Evolutionary conservation across 176 grass and related monocot genomes (phyloP), one percentile per base, ranked within the genome.

Genomic region (Triticum urartu): DNA sequence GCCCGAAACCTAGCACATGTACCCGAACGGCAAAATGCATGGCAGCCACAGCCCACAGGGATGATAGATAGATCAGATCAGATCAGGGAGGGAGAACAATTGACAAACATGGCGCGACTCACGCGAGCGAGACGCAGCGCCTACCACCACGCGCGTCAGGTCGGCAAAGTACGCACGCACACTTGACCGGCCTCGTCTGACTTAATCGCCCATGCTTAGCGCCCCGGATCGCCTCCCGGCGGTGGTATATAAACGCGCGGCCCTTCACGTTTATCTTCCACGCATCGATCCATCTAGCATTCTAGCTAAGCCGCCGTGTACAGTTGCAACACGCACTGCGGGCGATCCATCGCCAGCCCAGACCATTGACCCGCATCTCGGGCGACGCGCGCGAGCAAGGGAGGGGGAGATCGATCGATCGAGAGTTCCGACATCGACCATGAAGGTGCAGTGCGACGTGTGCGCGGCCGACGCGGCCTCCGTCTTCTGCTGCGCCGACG

Each of bases 391-490:
- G 32, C 47, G 20, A 22, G 39, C 9, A 10, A 40, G 42, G 18
- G n/a, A 22, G 25, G 17, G 6, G 12, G n/a, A 17, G 45, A 11
- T 25, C 24, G 22, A 22, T n/a, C 32, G 28, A 33, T 68, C 30
- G 28, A 10, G 25, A 48, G 26, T 26, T 26, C 26, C 26, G 45
- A 3, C 45, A 14, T 50, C 47, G 1, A 67, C 11, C 82, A 96
- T 97, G 94, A 97, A 94, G 90, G 80, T 94, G 83, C 94, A 90
- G 90, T 97, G 94, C 90, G 94, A 97, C 90, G 89, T 85, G 81
- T 97, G 94, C 74, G 79, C 86, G 54, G 70, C 84, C 5, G 85
- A 90, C 76, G 88, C 92, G 9, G 94, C 94, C 14, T 94, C 94
- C 2, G 94, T 97, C 58, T 97, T 97, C 92, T 97, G 94, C 87